phyloP scores from a whole-genome alignment of 495 filamentous ascomycete species.

The Amorphotheca resinae region DNA sequence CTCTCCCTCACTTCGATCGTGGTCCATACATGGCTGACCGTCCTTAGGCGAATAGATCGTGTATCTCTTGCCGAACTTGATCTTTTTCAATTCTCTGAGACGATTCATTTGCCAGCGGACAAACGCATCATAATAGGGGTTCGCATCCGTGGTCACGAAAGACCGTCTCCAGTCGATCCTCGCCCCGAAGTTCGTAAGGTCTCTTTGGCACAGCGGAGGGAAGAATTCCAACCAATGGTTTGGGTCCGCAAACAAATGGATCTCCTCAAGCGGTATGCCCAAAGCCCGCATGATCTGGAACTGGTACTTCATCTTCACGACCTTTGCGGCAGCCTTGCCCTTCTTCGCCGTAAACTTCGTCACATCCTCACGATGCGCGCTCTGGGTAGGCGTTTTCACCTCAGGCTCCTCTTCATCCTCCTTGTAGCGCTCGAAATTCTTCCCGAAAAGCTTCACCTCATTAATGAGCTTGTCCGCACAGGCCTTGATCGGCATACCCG shows the following conservation, averaged over 20 bases:
- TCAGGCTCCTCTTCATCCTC: slow-evolving; percentile 13
- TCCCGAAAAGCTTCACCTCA: slow-evolving; percentile 80
- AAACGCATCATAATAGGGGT: slow-evolving; percentile 94
- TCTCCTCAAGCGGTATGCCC: slow-evolving; percentile 73
- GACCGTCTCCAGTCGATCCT: slow-evolving; percentile 86
- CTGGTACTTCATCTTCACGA: slow-evolving; percentile 79
- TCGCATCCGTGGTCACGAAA: slow-evolving; percentile 91
- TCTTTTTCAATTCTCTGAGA: slow-evolving; percentile 79
- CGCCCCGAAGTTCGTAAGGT: slow-evolving; percentile 73
- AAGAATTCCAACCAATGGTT: slow-evolving; percentile 82
- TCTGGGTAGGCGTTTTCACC: slow-evolving; percentile 20
- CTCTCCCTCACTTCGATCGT: slow-evolving; percentile 86
- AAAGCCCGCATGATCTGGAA: slow-evolving; percentile 83
- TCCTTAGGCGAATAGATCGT: slow-evolving; percentile 96
- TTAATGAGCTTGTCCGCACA: slow-evolving; percentile 88
- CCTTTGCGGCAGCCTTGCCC: slow-evolving; percentile 84
- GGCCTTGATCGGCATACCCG: slow-evolving; percentile 96
- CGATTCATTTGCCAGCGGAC: slow-evolving; percentile 97
- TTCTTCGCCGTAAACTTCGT: slow-evolving; percentile 92
- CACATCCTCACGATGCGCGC: slow-evolving; percentile 48
- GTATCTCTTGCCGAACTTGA: slow-evolving; percentile 87
- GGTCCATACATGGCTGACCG: slow-evolving; percentile 95
- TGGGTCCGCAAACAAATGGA: slow-evolving; percentile 83
- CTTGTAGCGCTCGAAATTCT: slow-evolving; percentile 63
- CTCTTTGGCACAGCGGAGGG: slow-evolving; percentile 65